A percentile compares a stretch with the other conserved stretches of the same genome.
phyloP scores from a whole-genome alignment of 495 filamentous ascomycete genomes.

The Trichoderma reesei region DNA sequence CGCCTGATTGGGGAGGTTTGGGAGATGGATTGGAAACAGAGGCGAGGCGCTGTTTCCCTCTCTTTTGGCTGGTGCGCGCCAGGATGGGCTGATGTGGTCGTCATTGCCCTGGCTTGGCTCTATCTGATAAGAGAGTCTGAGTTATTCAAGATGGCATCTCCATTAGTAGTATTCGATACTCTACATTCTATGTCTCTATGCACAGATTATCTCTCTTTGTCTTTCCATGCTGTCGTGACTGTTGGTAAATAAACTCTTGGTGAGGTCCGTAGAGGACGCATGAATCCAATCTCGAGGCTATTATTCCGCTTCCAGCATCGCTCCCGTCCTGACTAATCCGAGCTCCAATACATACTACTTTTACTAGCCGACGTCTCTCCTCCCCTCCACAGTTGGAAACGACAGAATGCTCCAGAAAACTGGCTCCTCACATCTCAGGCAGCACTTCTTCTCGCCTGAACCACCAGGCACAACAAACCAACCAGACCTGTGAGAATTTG shows the following conservation, averaged over 20 bases:
- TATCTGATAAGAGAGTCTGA: too few species aligned
- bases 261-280: too few species aligned
- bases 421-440: background rate
- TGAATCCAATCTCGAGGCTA: too few species aligned
- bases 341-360: background rate
- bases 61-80: too few species aligned
- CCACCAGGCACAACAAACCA: background rate
- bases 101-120: too few species aligned
- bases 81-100: too few species aligned
- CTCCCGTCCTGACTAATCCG: background rate
- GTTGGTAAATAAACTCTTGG: too few species aligned
- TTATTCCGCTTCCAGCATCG: background rate
- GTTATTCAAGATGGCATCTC: too few species aligned
- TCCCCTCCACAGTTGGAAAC: background rate
- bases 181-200: too few species aligned
- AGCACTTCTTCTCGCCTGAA: background rate
- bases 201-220: too few species aligned
- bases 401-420: background rate
- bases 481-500: background rate
- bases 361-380: background rate
- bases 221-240: too few species aligned
- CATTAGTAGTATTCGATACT: too few species aligned
- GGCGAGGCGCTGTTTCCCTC: background rate
- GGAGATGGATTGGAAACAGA: background rate
- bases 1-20: slow-evolving; percentile 1